Evolutionary conservation across 345 rosid genomes (phyloP).

Genomic region (Eucalyptus lansdowneana): DNA sequence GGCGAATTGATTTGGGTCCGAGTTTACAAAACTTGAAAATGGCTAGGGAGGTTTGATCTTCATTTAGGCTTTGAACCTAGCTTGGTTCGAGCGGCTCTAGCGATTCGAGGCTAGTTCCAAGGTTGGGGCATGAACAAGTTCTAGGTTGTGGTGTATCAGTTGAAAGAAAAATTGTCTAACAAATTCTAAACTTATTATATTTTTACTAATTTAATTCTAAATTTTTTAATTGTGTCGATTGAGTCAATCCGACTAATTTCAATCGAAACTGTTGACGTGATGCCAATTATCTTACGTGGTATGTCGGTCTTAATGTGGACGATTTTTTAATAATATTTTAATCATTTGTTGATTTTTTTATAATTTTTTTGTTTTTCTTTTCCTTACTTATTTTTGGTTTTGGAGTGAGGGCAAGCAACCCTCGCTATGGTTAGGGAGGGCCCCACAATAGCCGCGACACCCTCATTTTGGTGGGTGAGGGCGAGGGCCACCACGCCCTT

Average conservation of each 20-base stretch:
- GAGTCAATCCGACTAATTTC: no score
- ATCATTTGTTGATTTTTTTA: no score
- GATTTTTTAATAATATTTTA: no score
- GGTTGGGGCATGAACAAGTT: neutral
- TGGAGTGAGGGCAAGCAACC: neutral
- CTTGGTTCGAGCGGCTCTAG: neutral
- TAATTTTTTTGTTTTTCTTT: no score
- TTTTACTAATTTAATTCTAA: no score
- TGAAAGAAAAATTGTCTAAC: neutral
- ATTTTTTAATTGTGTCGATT: no score
- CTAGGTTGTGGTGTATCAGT: neutral
- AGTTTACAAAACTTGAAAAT: neutral
- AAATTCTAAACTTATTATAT: no score
- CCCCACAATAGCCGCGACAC: accelerated
- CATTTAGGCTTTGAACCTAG: neutral
- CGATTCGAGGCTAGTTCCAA: neutral
- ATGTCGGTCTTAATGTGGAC: accelerated
- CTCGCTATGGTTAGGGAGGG: neutral
- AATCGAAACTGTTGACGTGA: accelerated
- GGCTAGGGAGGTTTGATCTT: neutral
- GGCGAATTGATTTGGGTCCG: neutral
- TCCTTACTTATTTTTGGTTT: no score
- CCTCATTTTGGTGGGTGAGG: neutral
- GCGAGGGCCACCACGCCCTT: neutral
- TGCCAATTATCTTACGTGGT: accelerated